Base-by-base conservation (phyloP, 1,284 basidiomycete genomes). In the Paramarasmius palmivorus region DNA sequence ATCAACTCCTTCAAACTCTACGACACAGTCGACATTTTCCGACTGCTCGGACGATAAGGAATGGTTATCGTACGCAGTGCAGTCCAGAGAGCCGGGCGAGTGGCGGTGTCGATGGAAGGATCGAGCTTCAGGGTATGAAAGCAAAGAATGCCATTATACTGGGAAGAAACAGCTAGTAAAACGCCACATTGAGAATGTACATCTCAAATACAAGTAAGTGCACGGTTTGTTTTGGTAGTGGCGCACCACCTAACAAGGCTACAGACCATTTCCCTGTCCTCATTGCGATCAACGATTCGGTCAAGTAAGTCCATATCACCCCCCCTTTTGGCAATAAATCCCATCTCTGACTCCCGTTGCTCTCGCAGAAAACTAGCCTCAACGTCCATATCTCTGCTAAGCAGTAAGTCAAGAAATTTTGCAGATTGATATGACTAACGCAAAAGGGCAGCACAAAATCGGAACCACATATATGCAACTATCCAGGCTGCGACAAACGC, bases 131-230 rank as follows among this genome's bases (percentile, higher is more conserved):
- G 44, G 26, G 22, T 34, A 52, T 10, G 39, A 39, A 6, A 53
- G 56, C 15, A 10, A 38, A 40, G 65, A 56, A 37, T 87, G 86
- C 62, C 68, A 70, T 15, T 88, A 86, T 59, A 67, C 63, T 23
- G 76, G 77, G 19, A 83, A 84, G 62, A 85, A 83, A 63, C 85
- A 86, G 64, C 72, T 85, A 35, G 81, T 88, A 55, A 86, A 86
- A 63, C 75, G 86, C 26, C 86, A 88, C 64, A 74, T 88, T 52
- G 78, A 84, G 65, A 81, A 79, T 12, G 80, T 77, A 25, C 86
- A 88, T 63, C 64, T 88, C 42, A 73, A 77, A 50, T 76, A 80
- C 61, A 84, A 81, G 86, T 83, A 56, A 57, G 80, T 49, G 41
- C 12, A 50, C 42, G 40, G 50, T 37, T 47, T 40, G 47, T 49